Evolutionary conservation across 495 filamentous ascomycete species (phyloP).

Genomic region (Aspergillus carlsbadensis): DNA sequence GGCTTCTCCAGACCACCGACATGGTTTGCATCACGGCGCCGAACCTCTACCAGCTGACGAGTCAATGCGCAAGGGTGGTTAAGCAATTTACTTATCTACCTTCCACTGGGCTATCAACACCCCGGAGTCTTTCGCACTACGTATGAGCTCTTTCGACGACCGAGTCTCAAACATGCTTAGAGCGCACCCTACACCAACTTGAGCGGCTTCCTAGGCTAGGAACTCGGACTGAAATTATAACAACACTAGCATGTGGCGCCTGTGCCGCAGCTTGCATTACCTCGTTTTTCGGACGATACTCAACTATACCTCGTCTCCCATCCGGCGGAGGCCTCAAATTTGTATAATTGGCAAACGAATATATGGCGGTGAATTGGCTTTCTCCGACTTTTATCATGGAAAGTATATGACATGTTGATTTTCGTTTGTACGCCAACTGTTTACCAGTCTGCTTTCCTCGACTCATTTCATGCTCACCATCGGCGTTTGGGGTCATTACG

Average conservation of each 20-base stretch:
- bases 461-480: constrained; percentile 26
- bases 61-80: constrained; percentile 52
- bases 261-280: constrained; percentile 10
- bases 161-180: not conserved
- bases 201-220: not conserved
- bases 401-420: constrained; percentile 23
- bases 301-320: constrained; percentile 6
- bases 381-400: constrained; percentile 23
- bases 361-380: constrained; percentile 20
- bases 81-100: constrained; percentile 1
- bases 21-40: constrained; percentile 24
- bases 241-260: constrained; percentile 3
- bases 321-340: constrained; percentile 4
- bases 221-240: not conserved
- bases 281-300: constrained; percentile 2
- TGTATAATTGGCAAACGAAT: constrained; percentile 25
- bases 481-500: constrained; percentile 32
- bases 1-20: constrained; percentile 30
- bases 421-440: constrained; percentile 18
- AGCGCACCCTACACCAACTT: not conserved
- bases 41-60: constrained; percentile 50
- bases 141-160: not conserved
- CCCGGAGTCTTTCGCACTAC: no score
- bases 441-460: constrained; percentile 21
- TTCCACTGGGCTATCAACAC: no score